phyloP scores from a whole-genome alignment of 163 green algal genomes.

The Chlorella variabilis region DNA sequence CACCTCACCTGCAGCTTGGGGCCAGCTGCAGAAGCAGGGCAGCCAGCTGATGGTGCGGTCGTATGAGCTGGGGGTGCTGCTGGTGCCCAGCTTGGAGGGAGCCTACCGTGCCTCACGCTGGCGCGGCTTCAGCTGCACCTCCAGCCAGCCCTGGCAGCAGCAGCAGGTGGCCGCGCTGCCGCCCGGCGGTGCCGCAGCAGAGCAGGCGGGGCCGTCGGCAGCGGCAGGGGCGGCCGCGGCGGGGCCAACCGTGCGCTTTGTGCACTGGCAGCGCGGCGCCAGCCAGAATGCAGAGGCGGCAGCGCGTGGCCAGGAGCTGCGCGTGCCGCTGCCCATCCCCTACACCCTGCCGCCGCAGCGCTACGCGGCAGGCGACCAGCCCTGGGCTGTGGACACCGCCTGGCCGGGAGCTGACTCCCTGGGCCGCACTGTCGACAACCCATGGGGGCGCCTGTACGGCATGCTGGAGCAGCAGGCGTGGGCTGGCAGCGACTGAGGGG shows the following conservation, averaged over 20 bases:
- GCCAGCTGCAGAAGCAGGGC: constrained; percentile 6
- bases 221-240: neutral
- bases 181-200: neutral
- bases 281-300: neutral
- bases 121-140: constrained; percentile 27
- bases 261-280: constrained; percentile 8
- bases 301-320: neutral
- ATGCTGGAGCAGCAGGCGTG: constrained; percentile 27
- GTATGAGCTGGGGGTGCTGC: constrained; percentile 30
- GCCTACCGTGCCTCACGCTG: constrained; percentile 30
- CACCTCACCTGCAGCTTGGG: constrained; percentile 3
- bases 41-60: constrained; percentile 17
- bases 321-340: constrained; percentile 27
- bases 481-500: neutral
- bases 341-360: constrained; percentile 39
- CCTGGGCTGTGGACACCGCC: constrained; percentile 40
- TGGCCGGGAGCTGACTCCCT: constrained; percentile 44
- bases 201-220: neutral
- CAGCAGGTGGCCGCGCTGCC: neutral
- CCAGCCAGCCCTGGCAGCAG: neutral
- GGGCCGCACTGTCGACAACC: neutral
- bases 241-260: constrained; percentile 5
- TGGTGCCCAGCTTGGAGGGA: neutral
- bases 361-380: constrained; percentile 39
- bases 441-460: constrained; percentile 1